Evolutionary conservation across 495 filamentous ascomycete genomes (phyloP), one percentile per base, ranked within the genome.

Genomic region (Penicillium ochrochloron): DNA sequence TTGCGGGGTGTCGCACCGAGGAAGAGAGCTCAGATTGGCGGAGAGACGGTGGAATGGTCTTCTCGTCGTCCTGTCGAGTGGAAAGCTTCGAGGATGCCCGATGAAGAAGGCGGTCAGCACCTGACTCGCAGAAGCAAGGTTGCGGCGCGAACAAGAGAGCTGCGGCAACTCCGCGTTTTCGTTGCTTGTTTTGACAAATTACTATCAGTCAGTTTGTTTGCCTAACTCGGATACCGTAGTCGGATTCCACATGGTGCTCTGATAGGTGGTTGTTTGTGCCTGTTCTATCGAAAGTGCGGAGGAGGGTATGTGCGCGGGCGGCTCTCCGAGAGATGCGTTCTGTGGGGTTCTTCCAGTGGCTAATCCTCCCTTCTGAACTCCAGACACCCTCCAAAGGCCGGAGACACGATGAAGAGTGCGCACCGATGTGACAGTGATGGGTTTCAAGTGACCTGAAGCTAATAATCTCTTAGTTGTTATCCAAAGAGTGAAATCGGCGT

Each of bases 401-500:
- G n/a, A 9, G 31, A 54, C 58, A 73, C 44, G 8, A 85, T 85
- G 84, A 86, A 86, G 80, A 76, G 84, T 84, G 44, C 57, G 65
- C 57, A 35, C 11, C 34, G 2, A 52, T 39, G 2, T 23, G 34
- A 51, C 21, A 21, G 21, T 33, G 27, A 54, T 58, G 2, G 12
- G 21, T 19, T 2, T 37, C 21, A 44, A 15, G 17, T 29, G 31
- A 10, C 3, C 12, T 61, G 62, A 59, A 66, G 29, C 39, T 50
- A 57, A 35, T 21, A 27, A 52, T 39, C 59, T 31, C 19, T 9
- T 23, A 99, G 95, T 93, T 53, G 92, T 99, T 62, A 84, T 99
- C 33, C 96, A 99, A 78, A 84, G 96, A 61, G 96, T 98, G 60
- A 89, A 94, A 57, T 98, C 95, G 21, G 96, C 96, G 59, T 97